These are phyloP conservation scores for Podaxis mareebaensis DNA, from an alignment of 768 basidiomycete species.

Conservation along the genomic window DNA sequence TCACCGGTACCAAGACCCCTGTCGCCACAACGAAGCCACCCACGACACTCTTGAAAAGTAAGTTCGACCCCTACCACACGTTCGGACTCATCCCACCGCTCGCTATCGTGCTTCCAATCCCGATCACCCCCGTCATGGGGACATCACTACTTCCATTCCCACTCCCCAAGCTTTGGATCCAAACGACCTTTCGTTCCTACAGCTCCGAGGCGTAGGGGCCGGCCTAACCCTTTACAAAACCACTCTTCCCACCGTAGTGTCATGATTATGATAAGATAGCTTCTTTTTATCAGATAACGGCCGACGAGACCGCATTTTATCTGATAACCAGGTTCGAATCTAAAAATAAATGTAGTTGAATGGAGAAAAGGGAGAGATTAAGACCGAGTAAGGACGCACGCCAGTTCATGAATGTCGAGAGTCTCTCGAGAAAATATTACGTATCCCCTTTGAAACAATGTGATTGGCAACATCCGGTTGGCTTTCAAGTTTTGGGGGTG, in stretches of 20 bases:
- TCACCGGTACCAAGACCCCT: too few species aligned
- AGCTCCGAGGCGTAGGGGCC: not conserved
- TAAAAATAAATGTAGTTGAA: not conserved
- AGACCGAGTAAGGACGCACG: not conserved
- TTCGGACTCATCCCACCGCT: not conserved
- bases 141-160: not conserved
- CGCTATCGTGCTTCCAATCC: not conserved
- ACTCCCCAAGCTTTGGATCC: not conserved
- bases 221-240: not conserved
- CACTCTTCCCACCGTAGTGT: not conserved
- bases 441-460: not conserved
- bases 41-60: not conserved
- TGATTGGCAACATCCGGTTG: not conserved
- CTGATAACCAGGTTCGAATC: not conserved
- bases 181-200: not conserved
- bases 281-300: conserved; percentile 6
- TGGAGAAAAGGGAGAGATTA: not conserved
- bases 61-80: not conserved
- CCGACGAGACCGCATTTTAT: not conserved
- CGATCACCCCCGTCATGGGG: too few species aligned
- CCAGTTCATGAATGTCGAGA: not conserved
- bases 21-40: not conserved
- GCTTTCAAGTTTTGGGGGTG: not conserved
- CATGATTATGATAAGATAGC: conserved; percentile 21
- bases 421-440: not conserved